Base-by-base conservation (phyloP, 768 basidiomycete genomes). In the Naganishia vishniacii region DNA sequence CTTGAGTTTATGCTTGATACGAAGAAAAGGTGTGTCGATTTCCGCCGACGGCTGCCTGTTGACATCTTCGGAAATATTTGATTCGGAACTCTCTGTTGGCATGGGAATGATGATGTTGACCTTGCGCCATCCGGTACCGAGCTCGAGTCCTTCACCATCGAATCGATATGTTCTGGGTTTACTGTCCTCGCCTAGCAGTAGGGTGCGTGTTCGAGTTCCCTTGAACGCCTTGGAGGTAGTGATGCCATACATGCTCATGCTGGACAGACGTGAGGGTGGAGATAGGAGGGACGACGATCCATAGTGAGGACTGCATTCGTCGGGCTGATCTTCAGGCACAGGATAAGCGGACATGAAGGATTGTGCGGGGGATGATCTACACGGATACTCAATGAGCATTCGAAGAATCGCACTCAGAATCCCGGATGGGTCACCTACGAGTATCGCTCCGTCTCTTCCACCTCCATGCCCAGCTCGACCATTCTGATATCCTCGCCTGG, bases 71-170 rank as follows among this genome's bases (percentile, higher is more conserved):
- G 34, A 16, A 20, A 13, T 12, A 2, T 32, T 4, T 20, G 37
- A 46, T 25, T 59, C 61, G 31, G 63, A 58, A 1, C 41, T 61
- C 6, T 60, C 60, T 3, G 40, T 37, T 18, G 75, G 72, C 72
- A 77, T 72, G 2, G 76, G 76, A n/a, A 77, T 61, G 20, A 72
- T 67, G 23, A 75, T 69, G 48, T 75, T 74, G 59, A 77, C 69
- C 48, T 72, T 75, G 12, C 75, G 44, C 72, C 73, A 75, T n/a
- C 64, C 68, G 6, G 70, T 68, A 46, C 70, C 68, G 13, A 77
- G 53, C 5, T 65, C 68, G 6, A 77, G 62, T 9, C 76, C 76
- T 8, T 71, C 68, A n/a, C 67, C 68, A 1, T 68, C 70, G 45
- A 77, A 77, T 23, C 67, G 65, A 64, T 75, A 77, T 40, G 71